Evolutionary conservation across 148 eudicot species (phyloP).

Genomic region (Bassia scoparia): DNA sequence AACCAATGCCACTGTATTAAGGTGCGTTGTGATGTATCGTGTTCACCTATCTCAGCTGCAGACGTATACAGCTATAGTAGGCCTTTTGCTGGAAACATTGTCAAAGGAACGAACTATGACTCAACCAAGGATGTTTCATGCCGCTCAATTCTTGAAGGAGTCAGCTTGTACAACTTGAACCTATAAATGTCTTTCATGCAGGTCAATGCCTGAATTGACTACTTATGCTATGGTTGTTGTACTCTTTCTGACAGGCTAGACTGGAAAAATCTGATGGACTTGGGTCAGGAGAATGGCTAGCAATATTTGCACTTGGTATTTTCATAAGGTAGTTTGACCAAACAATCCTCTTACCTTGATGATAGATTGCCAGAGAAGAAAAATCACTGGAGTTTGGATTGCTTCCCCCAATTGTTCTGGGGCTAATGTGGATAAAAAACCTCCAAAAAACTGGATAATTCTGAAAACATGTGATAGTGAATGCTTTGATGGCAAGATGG

Average conservation of each 20-base stretch:
- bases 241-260: slow-evolving; percentile 61
- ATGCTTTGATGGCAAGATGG: slow-evolving; percentile 16
- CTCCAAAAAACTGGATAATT: slow-evolving; percentile 24
- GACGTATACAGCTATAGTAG: slow-evolving; percentile 86
- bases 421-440: slow-evolving; percentile 21
- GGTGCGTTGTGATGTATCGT: not conserved
- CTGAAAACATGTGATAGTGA: slow-evolving; percentile 24
- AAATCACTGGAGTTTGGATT: slow-evolving; percentile 83
- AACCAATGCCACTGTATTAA: too few relatives aligned
- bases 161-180: slow-evolving; percentile 63
- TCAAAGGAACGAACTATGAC: slow-evolving; percentile 83
- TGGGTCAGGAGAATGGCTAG: slow-evolving; percentile 77
- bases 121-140: slow-evolving; percentile 73
- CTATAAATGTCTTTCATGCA: not conserved
- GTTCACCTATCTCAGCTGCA: slow-evolving; percentile 45
- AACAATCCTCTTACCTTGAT: slow-evolving; percentile 89
- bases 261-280: slow-evolving; percentile 71
- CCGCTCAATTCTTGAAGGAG: slow-evolving; percentile 87
- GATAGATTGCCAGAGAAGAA: slow-evolving; percentile 57
- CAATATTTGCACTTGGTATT: slow-evolving; percentile 76
- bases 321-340: slow-evolving; percentile 86
- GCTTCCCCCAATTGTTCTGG: slow-evolving; percentile 29
- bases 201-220: slow-evolving; percentile 1
- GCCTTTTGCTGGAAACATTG: slow-evolving; percentile 85
- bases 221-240: slow-evolving; percentile 4